Base-by-base conservation (phyloP, 306 rosid genomes). In the Lathyrus oleraceus region DNA sequence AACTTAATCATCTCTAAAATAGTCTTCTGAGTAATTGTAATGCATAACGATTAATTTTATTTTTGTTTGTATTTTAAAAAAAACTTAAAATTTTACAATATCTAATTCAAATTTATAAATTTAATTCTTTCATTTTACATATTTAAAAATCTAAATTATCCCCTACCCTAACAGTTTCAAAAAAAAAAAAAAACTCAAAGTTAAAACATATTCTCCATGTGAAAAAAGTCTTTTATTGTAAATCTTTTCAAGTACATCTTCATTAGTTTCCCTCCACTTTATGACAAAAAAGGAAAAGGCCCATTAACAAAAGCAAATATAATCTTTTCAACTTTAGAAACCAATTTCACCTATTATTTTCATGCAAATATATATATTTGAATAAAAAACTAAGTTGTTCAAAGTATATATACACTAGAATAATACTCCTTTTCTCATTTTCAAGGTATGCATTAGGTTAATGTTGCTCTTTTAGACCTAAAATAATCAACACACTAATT, bases 321-420 rank as follows among this genome's bases (percentile, higher is more conserved):
- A 83, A 70, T 74, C 88, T 74, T 81, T 81, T 80, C 84, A 78
- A 78, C 85, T 76, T 87, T 89, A 69, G 25, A 78, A 79, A 36
- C 74, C 65, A 78, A 79, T 72, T 81, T 78, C 81, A 58, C 70
- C 80, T 82, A 64, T 87, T 81, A 87, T 84, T 84, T 91, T 87
- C 87, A 81, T 89, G 87, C 39, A 35, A 35, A 28, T 28, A 8
- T 2, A 6, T 8, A 84, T 81, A 61, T 65, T 82, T 43, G 75
- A 36, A 78, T 74, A 79, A 71, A 76, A 84, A 75, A 73, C 76
- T 70, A 54, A 70, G 42, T 32, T 32, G 60, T 40, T 73, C 52
- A 65, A 5, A 1, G n/a, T 13, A 16, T 44, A 13, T 44, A 60
- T 56, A 44, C 45, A 57, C 38, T 44, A 28, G 32, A 28, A 28